Conservation (phyloP, 345 rosid genomes). For the Euphorbia lathyris region DNA sequence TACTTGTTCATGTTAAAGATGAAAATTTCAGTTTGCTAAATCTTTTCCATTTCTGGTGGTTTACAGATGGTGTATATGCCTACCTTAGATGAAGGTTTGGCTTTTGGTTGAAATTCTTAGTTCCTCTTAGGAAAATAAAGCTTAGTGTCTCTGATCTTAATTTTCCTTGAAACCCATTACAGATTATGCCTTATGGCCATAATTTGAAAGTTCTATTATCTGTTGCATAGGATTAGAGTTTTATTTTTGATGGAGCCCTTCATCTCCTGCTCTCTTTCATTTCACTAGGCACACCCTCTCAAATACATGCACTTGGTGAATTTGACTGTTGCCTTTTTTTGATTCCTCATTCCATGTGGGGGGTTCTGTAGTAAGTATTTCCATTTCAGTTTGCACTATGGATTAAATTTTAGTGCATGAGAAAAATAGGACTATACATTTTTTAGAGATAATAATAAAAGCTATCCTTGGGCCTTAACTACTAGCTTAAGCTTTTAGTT, state of each 20-base stretch:
- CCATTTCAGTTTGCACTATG: background rate
- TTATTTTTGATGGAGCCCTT: conserved; percentile 10
- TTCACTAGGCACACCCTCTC: background rate
- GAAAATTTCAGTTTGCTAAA: background rate
- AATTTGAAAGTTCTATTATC: too few species aligned
- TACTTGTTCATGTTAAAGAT: background rate
- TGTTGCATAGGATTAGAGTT: conserved; percentile 2
- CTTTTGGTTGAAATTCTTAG: background rate
- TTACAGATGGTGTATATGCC: background rate
- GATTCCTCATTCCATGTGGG: conserved; percentile 16
- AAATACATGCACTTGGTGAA: background rate
- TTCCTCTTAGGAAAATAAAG: background rate
- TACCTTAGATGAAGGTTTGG: background rate
- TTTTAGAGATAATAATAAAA: too few species aligned
- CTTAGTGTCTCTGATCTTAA: background rate
- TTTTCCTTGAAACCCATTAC: background rate
- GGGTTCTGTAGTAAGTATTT: background rate
- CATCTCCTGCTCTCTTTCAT: background rate
- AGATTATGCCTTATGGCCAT: background rate
- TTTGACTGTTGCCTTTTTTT: background rate
- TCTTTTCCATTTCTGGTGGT: background rate
- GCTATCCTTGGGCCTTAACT: too few species aligned
- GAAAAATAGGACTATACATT: background rate
- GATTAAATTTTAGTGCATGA: conserved; percentile 5
- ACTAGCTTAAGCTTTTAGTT: too few species aligned